These are phyloP conservation scores for Fusarium anguioides DNA, from an alignment of 2,329 filamentous ascomycete genomes.

Conservation along the genomic window DNA sequence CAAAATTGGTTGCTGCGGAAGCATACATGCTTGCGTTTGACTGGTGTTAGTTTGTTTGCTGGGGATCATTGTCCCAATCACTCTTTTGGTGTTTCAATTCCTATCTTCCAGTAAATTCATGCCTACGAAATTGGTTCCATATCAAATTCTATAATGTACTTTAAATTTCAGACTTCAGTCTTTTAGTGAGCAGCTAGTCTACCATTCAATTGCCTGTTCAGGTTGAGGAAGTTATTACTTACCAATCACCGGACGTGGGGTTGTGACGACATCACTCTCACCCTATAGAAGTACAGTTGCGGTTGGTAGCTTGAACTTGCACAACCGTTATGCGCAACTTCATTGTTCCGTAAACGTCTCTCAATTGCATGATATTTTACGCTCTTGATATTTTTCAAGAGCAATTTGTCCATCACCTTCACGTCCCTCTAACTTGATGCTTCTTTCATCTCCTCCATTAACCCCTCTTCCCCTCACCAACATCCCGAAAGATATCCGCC, in stretches of 20 bases:
- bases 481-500: constrained; percentile 9
- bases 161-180: neutral
- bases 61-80: neutral
- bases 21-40: neutral
- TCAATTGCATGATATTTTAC: neutral
- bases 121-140: neutral
- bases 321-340: constrained; percentile 1
- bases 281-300: too few species aligned
- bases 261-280: constrained; percentile 31
- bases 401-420: neutral
- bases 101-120: neutral
- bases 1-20: neutral
- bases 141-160: neutral
- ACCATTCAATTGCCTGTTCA: constrained; percentile 12
- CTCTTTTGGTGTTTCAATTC: neutral
- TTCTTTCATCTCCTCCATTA: neutral
- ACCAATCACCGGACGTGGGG: constrained; percentile 38
- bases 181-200: neutral
- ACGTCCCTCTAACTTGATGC: neutral
- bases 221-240: constrained; percentile 19
- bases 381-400: neutral
- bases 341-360: neutral
- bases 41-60: neutral
- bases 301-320: constrained; percentile 19
- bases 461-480: constrained; percentile 28